Base-by-base conservation (phyloP, 164 flowering plant species). In the Tetracentron sinense region DNA sequence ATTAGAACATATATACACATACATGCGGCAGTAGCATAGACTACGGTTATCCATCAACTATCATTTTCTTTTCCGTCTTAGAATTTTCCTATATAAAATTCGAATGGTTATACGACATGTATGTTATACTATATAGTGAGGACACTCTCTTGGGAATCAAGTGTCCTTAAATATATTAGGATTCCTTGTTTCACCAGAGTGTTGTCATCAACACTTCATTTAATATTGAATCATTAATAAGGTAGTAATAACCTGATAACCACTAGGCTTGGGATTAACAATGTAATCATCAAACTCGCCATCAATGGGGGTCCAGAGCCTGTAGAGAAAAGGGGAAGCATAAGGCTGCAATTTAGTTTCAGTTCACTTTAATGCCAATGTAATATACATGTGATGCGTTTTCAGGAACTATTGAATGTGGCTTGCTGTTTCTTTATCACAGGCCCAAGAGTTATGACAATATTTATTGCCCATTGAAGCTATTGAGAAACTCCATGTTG, bases 211-310 rank as follows among this genome's bases (percentile, higher is more conserved):
- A n/a, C n/a, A n/a, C n/a, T n/a, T n/a, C n/a, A 21, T 22, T 15
- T 7, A 58, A 1, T 42, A 21, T 16, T 21, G 21, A 63, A 56
- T 55, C 53, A 51, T 42, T 15, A 27, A 25, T n/a, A 25, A 2
- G 7, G 2, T 20, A 21, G 25, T 22, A 48, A 48, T 72, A 52
- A 88, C 98, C 98, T 92, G 98, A 81, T 92, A 92, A 49, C 98
- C 98, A 80, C 96, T 92, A 64, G 85, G 89, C 79, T 92, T 92
- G 44, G 98, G 98, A 73, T 92, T 92, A 54, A 92, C 88, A 68
- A 92, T 82, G 73, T 92, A 92, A 71, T 92, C 98, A 78, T 92
- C 98, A 76, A 92, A 83, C 76, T 92, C 96, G 50, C 98, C 96
- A 76, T 88, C 89, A 67, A 92, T 87, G 4, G 98, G 96, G 54